Evolutionary conservation across 371 early-diverging fungal species (phyloP), one percentile per base, ranked within the genome.

Genomic region (Lichtheimia hyalospora): DNA sequence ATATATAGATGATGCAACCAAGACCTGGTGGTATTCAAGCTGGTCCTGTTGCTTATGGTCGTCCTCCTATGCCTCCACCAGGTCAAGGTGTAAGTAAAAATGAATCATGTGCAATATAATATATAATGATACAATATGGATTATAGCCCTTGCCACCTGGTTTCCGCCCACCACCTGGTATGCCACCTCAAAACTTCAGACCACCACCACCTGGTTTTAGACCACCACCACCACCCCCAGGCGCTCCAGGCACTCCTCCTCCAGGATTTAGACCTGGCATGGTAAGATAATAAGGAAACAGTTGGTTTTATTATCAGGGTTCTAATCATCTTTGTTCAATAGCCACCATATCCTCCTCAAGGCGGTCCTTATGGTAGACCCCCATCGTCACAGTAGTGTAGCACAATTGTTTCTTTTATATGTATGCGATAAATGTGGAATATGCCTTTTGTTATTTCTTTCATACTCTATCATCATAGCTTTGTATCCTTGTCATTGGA

Each of bases 11-110:
- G 88, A 91, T 91, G 90, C 81, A 86, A 60, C 88, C 90, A 43
- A 69, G 74, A 66, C 80, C 80, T 51, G 81, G 81, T 57, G 81
- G 81, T 57, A 73, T 77, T 54, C 77, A 77, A 44, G 88, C 84
- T 48, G 81, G 90, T n/a, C 92, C 91, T 16, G 77, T 91, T 58
- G 71, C 88, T 49, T 91, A 91, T 67, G 92, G 88, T 21, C 84
- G 91, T 60, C 89, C 89, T 52, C 86, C 88, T 28, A 67, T 74
- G 68, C 60, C 62, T 39, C 64, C 60, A 42, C 50, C 68, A 44
- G 72, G 75, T 39, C 68, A 71, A 68, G 70, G 62, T 12, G 66
- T 69, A 65, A 63, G 66, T 60, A 8, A 18, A 16, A 10, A 23
- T 13, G 57, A n/a, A 15, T 49, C 41, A 24, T 14, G 25, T 13